Evolutionary conservation across 768 basidiomycete genomes (phyloP).

Genomic region (Epithele typhae): DNA sequence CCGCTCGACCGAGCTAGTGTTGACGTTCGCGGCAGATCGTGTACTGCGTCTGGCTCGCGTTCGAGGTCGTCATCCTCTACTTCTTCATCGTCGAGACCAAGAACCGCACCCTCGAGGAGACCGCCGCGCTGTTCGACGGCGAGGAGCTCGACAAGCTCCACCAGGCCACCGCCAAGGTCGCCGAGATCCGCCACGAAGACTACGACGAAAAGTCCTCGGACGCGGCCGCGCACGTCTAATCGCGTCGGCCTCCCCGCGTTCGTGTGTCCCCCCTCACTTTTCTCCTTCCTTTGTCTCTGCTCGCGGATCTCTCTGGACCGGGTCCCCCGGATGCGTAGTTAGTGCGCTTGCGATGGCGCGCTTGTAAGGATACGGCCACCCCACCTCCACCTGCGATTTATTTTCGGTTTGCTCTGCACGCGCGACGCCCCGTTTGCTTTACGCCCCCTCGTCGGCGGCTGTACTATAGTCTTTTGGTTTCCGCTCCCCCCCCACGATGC

Average conservation of each 20-base stretch:
- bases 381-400: too few species aligned
- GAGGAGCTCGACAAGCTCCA: slow-evolving; percentile 36
- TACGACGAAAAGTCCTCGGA: slow-evolving; percentile 19
- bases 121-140: slow-evolving; percentile 77
- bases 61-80: slow-evolving; percentile 62
- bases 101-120: slow-evolving; percentile 73
- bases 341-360: too few species aligned
- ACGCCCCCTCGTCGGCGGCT: too few species aligned
- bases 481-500: too few species aligned
- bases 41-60: slow-evolving; percentile 66
- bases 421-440: too few species aligned
- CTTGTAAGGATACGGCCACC: too few species aligned
- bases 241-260: not conserved
- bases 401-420: too few species aligned
- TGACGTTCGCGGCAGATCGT: slow-evolving; percentile 40
- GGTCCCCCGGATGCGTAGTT: too few species aligned
- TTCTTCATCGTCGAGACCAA: slow-evolving; percentile 71
- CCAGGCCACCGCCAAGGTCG: slow-evolving; percentile 1
- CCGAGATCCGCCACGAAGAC: slow-evolving; percentile 16
- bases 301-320: too few species aligned
- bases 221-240: slow-evolving; percentile 8
- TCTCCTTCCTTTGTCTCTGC: not conserved
- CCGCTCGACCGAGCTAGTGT: not conserved
- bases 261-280: not conserved
- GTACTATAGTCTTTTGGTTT: too few species aligned